These are phyloP conservation scores for Cryphonectria naterciae DNA, from an alignment of 2,329 filamentous ascomycete genomes.

Conservation along the genomic window DNA sequence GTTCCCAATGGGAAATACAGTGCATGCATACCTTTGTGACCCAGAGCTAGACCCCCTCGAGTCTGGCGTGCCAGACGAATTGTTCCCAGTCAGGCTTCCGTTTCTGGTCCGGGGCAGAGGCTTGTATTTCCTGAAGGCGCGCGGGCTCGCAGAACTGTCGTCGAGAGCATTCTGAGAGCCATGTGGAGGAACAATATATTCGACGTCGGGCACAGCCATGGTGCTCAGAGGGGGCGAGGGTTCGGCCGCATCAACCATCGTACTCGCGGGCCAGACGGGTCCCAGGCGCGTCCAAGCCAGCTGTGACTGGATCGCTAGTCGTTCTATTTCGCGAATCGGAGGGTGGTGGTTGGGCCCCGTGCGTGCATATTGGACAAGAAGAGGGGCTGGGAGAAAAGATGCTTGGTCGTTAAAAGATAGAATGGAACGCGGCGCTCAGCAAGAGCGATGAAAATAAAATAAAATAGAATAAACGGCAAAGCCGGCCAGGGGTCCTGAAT, in stretches of 20 bases:
- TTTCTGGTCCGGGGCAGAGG: conserved; percentile 43
- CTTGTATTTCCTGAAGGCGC: conserved; percentile 44
- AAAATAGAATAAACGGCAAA: not conserved
- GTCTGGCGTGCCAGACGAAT: conserved; percentile 24
- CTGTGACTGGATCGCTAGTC: conserved; percentile 10
- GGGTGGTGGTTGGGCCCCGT: conserved; percentile 12
- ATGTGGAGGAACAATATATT: conserved; percentile 25
- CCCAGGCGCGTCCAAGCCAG: conserved; percentile 3
- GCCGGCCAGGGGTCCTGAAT: not conserved
- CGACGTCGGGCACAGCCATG: conserved; percentile 26
- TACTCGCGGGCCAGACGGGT: conserved; percentile 11
- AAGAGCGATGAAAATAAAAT: not conserved
- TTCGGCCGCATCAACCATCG: conserved; percentile 21
- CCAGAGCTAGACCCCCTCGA: conserved; percentile 24
- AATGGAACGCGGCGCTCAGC: not conserved
- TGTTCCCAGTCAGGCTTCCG: conserved; percentile 20
- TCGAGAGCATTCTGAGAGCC: conserved; percentile 32
- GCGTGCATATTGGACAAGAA: conserved; percentile 21
- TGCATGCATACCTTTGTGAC: conserved; percentile 27
- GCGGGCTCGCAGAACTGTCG: conserved; percentile 35
- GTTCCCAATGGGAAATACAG: conserved; percentile 16
- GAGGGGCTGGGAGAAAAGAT: conserved; percentile 6
- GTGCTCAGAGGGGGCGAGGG: conserved; percentile 20
- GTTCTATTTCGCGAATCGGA: conserved; percentile 23
- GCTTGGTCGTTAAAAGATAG: not conserved